Percentiles rank a stretch among this genome's conserved stretches.
Evolutionary conservation across 106 monocot species (phyloP).

Genomic region (Hemerocallis citrina): DNA sequence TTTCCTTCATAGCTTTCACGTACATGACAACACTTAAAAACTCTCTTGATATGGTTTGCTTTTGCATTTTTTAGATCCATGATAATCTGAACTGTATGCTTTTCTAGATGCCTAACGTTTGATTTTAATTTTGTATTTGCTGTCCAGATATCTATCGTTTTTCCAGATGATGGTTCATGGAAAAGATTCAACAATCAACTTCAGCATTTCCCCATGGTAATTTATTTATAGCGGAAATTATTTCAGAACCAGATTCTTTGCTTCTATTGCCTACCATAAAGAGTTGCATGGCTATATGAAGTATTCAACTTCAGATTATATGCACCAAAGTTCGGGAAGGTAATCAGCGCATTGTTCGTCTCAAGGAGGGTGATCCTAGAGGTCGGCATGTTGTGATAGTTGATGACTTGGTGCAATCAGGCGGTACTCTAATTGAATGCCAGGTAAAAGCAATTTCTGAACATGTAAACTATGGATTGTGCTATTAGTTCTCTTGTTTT

Average conservation of each 20-base stretch:
- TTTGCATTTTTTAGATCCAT: too few relatives aligned
- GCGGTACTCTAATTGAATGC: conserved; percentile 90
- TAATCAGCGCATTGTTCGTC: conserved; percentile 65
- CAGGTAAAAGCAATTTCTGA: conserved; percentile 38
- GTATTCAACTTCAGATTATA: conserved; percentile 51
- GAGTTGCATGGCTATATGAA: conserved; percentile 1
- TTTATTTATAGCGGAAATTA: neutral
- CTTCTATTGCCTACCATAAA: neutral
- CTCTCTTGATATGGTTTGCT: too few relatives aligned
- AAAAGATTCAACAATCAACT: conserved; percentile 92
- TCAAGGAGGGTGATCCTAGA: conserved; percentile 92
- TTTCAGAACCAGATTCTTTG: neutral
- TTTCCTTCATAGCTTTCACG: too few relatives aligned
- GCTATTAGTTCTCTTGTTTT: neutral
- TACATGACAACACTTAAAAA: too few relatives aligned
- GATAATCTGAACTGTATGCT: too few relatives aligned
- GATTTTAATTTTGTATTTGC: neutral
- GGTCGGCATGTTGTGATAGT: conserved; percentile 98
- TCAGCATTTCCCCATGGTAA: conserved; percentile 87
- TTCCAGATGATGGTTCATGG: conserved; percentile 98
- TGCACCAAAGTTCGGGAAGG: conserved; percentile 98
- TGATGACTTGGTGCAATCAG: conserved; percentile 96
- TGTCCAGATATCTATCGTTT: conserved; percentile 99
- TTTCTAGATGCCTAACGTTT: too few relatives aligned
- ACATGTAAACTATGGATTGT: neutral